Conservation (phyloP, 768 basidiomycete genomes). For the Lentinula edodes region DNA sequence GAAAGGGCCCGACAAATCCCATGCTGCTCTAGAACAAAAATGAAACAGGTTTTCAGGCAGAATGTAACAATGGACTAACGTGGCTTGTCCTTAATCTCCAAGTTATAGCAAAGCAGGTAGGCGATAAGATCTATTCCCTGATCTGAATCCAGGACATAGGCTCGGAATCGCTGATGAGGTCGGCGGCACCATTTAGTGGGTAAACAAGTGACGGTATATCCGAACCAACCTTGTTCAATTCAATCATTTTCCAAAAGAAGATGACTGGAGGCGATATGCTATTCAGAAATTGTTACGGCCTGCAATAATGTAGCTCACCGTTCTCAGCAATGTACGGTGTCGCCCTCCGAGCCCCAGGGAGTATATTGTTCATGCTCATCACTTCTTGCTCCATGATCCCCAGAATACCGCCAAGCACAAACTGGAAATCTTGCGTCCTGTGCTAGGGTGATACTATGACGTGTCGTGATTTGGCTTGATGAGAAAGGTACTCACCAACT, state of each 20-base stretch:
- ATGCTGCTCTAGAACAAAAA: slow-evolving; percentile 63
- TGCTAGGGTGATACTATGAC: slow-evolving; percentile 47
- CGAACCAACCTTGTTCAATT: slow-evolving; percentile 76
- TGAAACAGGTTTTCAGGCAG: not conserved
- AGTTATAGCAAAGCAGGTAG: slow-evolving; percentile 72
- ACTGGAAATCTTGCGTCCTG: slow-evolving; percentile 83
- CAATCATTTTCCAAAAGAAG: slow-evolving; percentile 87
- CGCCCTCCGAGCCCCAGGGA: slow-evolving; percentile 83
- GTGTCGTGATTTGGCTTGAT: not conserved
- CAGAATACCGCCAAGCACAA: slow-evolving; percentile 70
- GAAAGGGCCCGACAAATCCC: slow-evolving; percentile 85
- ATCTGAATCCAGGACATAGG: slow-evolving; percentile 76
- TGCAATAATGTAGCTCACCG: slow-evolving; percentile 40
- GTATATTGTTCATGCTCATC: slow-evolving; percentile 61
- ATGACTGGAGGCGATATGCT: slow-evolving; percentile 43
- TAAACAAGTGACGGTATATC: not conserved
- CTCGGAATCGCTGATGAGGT: slow-evolving; percentile 74
- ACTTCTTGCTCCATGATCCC: slow-evolving; percentile 72
- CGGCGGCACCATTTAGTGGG: not conserved
- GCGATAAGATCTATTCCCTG: slow-evolving; percentile 72
- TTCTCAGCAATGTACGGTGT: slow-evolving; percentile 80
- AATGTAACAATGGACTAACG: slow-evolving; percentile 40
- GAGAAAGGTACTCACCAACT: slow-evolving; percentile 51
- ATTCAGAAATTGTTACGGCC: not conserved
- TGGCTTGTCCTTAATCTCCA: slow-evolving; percentile 92